Evolutionary conservation across 805 yeast genomes (phyloP), one percentile per base, ranked within the genome.

Genomic region (Wickerhamiella shivajii): DNA sequence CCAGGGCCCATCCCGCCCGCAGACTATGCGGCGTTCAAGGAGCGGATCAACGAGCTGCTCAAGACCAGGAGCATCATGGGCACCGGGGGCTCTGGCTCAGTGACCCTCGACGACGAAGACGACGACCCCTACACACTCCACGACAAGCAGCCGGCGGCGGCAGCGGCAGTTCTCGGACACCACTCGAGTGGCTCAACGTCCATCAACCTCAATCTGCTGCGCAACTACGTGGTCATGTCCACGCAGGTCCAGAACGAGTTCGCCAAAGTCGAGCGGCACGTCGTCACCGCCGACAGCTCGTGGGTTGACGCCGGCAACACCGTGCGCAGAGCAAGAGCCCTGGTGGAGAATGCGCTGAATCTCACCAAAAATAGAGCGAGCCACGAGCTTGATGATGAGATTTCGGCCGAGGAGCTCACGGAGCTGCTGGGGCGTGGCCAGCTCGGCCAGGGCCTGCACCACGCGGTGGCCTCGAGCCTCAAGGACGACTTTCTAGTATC

Each of bases 221-320:
- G 34, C 24, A 24, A 31, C 25, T 31, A 31, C 20, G 29, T 31
- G 13, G 25, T 31, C 24, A 25, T 31, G 29, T 24, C 34, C 13
- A 18, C 24, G 15, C 16, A 18, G 13, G 34, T 31, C 5, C 20
- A 13, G 10, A 18, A 18, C 24, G 34, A 31, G 29, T 31, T 31
- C 18, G 27, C 29, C 12, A 31, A 31, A 18, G 34, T 31, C 25
- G 29, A 31, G 29, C 34, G 23, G 19, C 34, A 31, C 19, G 34
- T 31, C n/a, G n/a, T 19, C 12, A 31, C 34, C 18, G 29, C 34
- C 11, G 34, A 31, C 24, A 25, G 17, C 24, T 31, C 34, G 15
- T 31, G 34, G 34, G 25, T 31, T 3, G 29, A 31, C 16, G 34
- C 34, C n/a, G 18, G 29, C 6, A 12, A 18, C 14, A 18, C 29